Percentiles rank a stretch among this genome's conserved stretches.
Evolutionary conservation across 345 rosid genomes (phyloP).

Genomic region (Acer yangbiense): DNA sequence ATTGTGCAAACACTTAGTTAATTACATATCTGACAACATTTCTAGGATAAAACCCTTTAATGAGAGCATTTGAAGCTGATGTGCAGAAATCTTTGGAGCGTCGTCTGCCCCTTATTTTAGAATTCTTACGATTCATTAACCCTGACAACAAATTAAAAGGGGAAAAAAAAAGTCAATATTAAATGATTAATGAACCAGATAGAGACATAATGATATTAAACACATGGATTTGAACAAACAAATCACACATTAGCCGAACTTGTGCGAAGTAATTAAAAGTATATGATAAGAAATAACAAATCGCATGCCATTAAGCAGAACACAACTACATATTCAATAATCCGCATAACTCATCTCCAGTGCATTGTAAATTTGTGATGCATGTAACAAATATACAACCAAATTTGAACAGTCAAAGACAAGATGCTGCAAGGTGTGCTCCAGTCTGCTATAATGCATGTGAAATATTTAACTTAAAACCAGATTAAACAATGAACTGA

Average conservation of each 20-base stretch:
- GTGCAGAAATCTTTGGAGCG: constrained; percentile 40
- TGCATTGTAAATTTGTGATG: not conserved
- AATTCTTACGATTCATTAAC: constrained; percentile 44
- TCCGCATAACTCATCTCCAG: not conserved
- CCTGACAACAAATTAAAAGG: constrained; percentile 32
- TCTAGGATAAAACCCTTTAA: constrained; percentile 57
- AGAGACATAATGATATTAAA: not conserved
- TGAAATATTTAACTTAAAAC: not conserved
- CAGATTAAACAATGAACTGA: not conserved
- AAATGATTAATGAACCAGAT: not conserved
- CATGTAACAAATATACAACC: not conserved
- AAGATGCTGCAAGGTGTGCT: not conserved
- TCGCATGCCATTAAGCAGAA: not conserved
- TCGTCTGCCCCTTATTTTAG: constrained; percentile 42
- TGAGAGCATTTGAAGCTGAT: constrained; percentile 32
- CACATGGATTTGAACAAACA: not conserved
- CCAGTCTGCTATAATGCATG: not conserved
- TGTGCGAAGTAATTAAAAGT: not conserved
- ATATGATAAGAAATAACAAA: not conserved
- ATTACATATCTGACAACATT: constrained; percentile 49
- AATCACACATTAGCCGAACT: not conserved
- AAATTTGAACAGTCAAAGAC: not conserved
- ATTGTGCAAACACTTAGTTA: constrained; percentile 16
- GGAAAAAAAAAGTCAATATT: not conserved
- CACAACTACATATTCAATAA: not conserved